Conservation (phyloP, 2,329 filamentous ascomycete species). For the Rutstroemia sp. region DNA sequence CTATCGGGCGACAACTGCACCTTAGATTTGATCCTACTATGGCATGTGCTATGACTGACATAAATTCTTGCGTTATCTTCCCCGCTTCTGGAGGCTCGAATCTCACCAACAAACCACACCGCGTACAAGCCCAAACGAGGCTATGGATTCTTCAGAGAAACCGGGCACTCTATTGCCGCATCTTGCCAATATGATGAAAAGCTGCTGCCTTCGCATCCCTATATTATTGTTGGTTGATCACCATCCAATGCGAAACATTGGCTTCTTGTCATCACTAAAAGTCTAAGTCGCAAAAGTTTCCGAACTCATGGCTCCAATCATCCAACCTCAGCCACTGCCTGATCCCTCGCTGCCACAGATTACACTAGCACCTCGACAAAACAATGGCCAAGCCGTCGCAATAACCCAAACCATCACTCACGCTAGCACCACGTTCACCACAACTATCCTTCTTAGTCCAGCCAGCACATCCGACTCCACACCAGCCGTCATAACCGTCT, state of each 20-base stretch:
- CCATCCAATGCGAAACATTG: background rate
- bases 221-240: background rate
- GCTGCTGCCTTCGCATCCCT: background rate
- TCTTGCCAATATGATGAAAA: background rate
- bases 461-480: constrained; percentile 1
- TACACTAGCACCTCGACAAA: constrained; percentile 6
- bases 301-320: background rate
- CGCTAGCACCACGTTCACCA: constrained; percentile 12
- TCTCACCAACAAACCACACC: background rate
- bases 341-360: background rate
- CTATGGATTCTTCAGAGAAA: background rate
- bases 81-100: background rate
- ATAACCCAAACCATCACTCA: constrained; percentile 12
- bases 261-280: too few species aligned
- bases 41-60: background rate
- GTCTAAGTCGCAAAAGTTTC: too few species aligned
- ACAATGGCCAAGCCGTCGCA: background rate
- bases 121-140: background rate
- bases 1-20: background rate
- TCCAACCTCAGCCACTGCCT: background rate
- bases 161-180: background rate
- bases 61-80: background rate
- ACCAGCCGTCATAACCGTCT: background rate
- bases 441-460: constrained; percentile 10
- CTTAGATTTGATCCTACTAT: background rate